Base-by-base conservation (phyloP, 2,329 filamentous ascomycete species). In the Celoporthe dispersa region DNA sequence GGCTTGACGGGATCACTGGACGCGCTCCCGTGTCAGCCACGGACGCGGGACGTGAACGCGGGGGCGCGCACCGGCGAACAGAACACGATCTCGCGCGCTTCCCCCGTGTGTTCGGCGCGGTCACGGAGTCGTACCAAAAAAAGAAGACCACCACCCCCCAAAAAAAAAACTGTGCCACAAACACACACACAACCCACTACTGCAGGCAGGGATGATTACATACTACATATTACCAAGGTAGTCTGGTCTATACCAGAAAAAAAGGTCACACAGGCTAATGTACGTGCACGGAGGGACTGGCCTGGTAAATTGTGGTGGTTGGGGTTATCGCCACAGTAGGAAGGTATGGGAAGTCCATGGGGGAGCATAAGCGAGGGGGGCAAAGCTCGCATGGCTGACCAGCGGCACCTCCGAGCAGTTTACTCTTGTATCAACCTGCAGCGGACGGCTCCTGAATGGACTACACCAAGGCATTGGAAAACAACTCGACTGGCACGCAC, bases 261-360 rank as follows among this genome's bases (percentile, higher is more conserved):
- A n/a, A 48, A 22, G 2, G 44, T 9, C 7, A 6, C 53, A 28
- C 53, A 31, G 53, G 25, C 59, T 61, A 61, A 61, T 61, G 60
- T 63, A 63, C 37, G 39, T 31, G n/a, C 19, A 60, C 19, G 57
- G 31, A 60, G 31, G 31, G 12, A 11, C 25, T 7, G 53, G 19
- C 53, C 37, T 44, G 35, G n/a, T 39, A 25, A 62, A 25, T n/a
- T 63, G 16, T 25, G 59, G 60, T 63, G 60, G 60, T 44, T 63
- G 35, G 35, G n/a, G n/a, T n/a, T 48, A 16, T 44, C 37, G 60
- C 60, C 60, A 44, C 60, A 39, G 22, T 31, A 63, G 37, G 60
- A 63, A 44, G 37, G 60, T 28, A 28, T 57, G n/a, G 51, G 48
- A 25, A 53, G n/a, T 61, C 31, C 31, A 37, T 37, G 60, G 12